These are phyloP conservation scores for Trichoderma reesei DNA, from an alignment of 495 filamentous ascomycete genomes.

Conservation along the genomic window DNA sequence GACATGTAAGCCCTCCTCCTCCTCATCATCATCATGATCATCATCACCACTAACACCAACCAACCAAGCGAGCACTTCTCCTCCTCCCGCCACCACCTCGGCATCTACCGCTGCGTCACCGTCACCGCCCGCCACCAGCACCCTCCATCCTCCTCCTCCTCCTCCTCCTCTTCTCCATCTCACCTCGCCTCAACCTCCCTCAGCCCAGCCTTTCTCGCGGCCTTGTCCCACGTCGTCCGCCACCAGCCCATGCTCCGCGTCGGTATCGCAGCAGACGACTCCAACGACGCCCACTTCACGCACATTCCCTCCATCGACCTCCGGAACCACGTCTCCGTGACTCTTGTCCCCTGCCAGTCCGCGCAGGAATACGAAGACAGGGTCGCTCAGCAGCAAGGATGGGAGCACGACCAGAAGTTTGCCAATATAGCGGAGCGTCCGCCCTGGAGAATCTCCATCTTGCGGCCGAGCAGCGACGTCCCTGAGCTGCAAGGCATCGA, in stretches of 20 bases:
- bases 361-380: constrained; percentile 13
- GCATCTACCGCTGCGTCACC: constrained; percentile 25
- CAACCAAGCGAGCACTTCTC: constrained; percentile 20
- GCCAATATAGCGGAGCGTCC: constrained; percentile 17
- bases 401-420: constrained; percentile 21
- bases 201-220: constrained; percentile 15
- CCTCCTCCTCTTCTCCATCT: too few species aligned
- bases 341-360: neutral
- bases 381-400: constrained; percentile 14
- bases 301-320: constrained; percentile 21
- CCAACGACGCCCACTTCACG: constrained; percentile 21
- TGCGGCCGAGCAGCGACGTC: constrained; percentile 11
- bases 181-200: constrained; percentile 2
- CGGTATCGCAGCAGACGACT: constrained; percentile 22
- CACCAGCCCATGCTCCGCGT: constrained; percentile 23
- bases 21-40: neutral
- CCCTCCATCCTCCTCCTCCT: constrained; percentile 10
- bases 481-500: constrained; percentile 8
- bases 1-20: neutral
- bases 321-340: constrained; percentile 21
- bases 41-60: neutral
- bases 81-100: constrained; percentile 21
- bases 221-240: constrained; percentile 24
- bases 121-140: constrained; percentile 25
- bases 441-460: constrained; percentile 24